Conservation (phyloP, 768 basidiomycete genomes). For the Lactarius trivialis region DNA sequence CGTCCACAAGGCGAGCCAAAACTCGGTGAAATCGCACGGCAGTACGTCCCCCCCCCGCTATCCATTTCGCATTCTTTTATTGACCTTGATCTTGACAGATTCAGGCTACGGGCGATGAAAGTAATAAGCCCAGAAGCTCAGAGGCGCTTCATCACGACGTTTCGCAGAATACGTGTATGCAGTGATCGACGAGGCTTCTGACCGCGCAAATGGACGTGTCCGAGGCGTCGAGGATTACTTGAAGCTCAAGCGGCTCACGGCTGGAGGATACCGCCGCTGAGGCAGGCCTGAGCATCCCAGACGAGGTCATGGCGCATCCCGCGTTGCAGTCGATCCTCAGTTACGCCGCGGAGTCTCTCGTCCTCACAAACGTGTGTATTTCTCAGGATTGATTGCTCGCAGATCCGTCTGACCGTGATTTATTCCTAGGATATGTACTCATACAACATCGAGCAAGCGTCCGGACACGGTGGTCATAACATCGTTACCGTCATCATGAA, state of each 20-base stretch:
- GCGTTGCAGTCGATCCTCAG: conserved; percentile 40
- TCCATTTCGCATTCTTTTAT: not conserved
- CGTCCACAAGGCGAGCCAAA: conserved; percentile 4
- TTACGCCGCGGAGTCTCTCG: conserved; percentile 43
- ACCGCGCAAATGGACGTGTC: conserved; percentile 25
- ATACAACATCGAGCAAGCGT: conserved; percentile 68
- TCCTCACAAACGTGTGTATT: conserved; percentile 35
- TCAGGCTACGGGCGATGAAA: conserved; percentile 13
- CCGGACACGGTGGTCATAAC: conserved; percentile 58
- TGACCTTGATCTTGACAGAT: not conserved
- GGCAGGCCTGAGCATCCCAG: conserved; percentile 50
- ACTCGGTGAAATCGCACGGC: conserved; percentile 12
- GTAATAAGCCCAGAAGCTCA: conserved; percentile 7
- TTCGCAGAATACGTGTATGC: conserved; percentile 31
- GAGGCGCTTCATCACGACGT: conserved; percentile 30
- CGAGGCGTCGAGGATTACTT: conserved; percentile 48
- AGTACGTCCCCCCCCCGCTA: not conserved
- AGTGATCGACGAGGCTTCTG: conserved; percentile 29
- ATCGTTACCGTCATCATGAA: conserved; percentile 68
- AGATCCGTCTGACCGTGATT: conserved; percentile 10
- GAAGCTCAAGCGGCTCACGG: conserved; percentile 45
- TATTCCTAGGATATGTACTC: conserved; percentile 76
- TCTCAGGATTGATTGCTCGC: not conserved
- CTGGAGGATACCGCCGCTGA: conserved; percentile 49
- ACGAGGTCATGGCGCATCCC: conserved; percentile 48